Evolutionary conservation across 202 grass and related monocot species (phyloP).

Genomic region (Sporobolus alterniflorus): DNA sequence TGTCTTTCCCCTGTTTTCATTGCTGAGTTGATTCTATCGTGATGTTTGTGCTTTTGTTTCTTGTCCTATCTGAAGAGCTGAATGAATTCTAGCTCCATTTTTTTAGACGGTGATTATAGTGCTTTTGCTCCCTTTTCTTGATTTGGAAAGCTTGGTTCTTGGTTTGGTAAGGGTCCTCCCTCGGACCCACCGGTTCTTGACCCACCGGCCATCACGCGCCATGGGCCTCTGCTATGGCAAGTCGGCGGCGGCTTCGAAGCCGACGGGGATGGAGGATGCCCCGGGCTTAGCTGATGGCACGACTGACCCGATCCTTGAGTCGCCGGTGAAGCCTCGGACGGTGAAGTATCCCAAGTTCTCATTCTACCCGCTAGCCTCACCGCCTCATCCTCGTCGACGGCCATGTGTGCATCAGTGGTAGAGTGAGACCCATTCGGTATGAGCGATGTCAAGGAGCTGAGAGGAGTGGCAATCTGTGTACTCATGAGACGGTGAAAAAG

Average conservation of each 20-base stretch:
- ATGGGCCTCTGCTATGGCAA: conserved; percentile 96
- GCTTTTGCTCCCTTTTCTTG: conserved; percentile 6
- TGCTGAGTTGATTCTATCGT: neutral
- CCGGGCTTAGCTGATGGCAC: conserved; percentile 19
- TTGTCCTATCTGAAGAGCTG: conserved; percentile 4
- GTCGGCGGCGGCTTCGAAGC: conserved; percentile 43
- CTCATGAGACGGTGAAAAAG: too few relatives aligned
- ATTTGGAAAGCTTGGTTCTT: neutral
- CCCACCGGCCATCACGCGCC: conserved; percentile 12
- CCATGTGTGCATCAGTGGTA: too few relatives aligned
- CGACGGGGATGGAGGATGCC: conserved; percentile 44
- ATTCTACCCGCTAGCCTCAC: conserved; percentile 87
- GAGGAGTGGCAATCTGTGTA: too few relatives aligned
- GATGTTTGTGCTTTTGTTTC: neutral
- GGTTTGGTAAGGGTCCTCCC: neutral
- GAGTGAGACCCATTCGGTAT: too few relatives aligned
- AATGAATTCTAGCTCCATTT: neutral
- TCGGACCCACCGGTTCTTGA: conserved; percentile 27
- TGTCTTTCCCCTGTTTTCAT: conserved; percentile 15
- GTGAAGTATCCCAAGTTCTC: conserved; percentile 89
- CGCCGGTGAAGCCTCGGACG: conserved; percentile 44
- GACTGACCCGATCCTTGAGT: neutral
- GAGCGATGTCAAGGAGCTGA: too few relatives aligned
- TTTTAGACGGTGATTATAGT: neutral
- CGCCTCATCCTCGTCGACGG: too few relatives aligned